Percentiles rank a stretch among this genome's conserved stretches.
Evolutionary conservation across 2,329 filamentous ascomycete genomes (phyloP).

Genomic region (Leptographium flavum): DNA sequence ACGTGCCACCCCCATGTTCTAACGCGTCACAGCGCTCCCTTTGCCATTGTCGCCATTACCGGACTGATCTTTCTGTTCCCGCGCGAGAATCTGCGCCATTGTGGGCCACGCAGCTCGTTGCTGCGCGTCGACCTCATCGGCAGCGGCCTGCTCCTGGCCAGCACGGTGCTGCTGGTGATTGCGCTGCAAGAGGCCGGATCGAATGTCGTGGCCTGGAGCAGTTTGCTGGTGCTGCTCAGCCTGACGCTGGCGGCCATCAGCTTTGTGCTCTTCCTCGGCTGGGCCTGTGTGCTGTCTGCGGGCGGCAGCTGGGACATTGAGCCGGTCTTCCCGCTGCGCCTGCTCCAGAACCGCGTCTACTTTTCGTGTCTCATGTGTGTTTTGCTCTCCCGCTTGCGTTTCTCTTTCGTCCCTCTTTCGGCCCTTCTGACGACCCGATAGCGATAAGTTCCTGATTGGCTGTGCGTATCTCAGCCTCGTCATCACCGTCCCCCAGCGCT

Average conservation of each 20-base stretch:
- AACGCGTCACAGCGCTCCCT: constrained; percentile 1
- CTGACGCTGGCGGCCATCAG: constrained; percentile 32
- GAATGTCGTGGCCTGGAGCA: constrained; percentile 35
- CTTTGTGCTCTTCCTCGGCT: constrained; percentile 33
- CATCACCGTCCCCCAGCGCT: constrained; percentile 43
- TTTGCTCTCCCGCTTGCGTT: background rate
- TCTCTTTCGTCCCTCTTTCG: too few species aligned
- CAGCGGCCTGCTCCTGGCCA: constrained; percentile 30
- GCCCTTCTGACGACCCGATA: constrained; percentile 12
- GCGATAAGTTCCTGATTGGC: constrained; percentile 41
- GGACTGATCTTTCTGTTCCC: constrained; percentile 26
- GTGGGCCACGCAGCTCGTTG: constrained; percentile 4
- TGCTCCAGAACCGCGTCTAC: constrained; percentile 35
- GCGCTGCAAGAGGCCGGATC: constrained; percentile 42
- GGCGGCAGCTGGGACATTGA: constrained; percentile 26
- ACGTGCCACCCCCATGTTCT: background rate
- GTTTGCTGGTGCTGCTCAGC: constrained; percentile 32
- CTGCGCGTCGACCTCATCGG: constrained; percentile 11
- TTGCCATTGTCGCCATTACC: constrained; percentile 23
- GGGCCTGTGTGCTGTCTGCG: constrained; percentile 33
- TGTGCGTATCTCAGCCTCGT: constrained; percentile 44
- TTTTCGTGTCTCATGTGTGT: constrained; percentile 31
- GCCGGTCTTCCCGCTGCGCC: constrained; percentile 38
- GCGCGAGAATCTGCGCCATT: constrained; percentile 3
- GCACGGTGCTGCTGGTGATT: constrained; percentile 39